Conservation (phyloP, 1,284 basidiomycete species). For the Sanguinoderma infundibulare region DNA sequence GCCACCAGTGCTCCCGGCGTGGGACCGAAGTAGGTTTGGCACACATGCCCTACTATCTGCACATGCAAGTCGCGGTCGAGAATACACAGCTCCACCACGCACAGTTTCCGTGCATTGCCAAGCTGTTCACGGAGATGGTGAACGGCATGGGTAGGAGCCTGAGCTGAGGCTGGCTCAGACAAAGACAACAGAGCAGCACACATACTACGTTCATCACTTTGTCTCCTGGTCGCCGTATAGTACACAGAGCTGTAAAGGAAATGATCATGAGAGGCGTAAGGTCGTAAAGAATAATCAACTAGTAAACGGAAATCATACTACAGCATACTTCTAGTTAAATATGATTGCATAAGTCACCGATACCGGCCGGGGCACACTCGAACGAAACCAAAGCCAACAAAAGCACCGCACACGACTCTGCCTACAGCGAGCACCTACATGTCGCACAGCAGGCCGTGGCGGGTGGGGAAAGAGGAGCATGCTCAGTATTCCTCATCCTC, state of each 20-base stretch:
- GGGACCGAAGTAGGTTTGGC: too few relatives aligned
- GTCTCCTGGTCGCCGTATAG: background rate
- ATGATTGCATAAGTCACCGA: constrained; percentile 23
- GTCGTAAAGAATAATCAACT: constrained; percentile 14
- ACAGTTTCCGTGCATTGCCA: too few relatives aligned
- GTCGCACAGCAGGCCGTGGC: background rate
- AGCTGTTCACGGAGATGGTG: too few relatives aligned
- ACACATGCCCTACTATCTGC: too few relatives aligned
- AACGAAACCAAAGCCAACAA: background rate
- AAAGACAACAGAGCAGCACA: too few relatives aligned
- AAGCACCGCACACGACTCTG: background rate
- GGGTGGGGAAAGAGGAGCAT: background rate
- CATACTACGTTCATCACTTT: too few relatives aligned
- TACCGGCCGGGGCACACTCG: background rate
- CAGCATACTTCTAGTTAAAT: constrained; percentile 16
- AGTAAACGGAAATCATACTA: constrained; percentile 11
- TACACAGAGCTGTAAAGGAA: background rate
- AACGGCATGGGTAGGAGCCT: too few relatives aligned
- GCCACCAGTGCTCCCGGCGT: too few relatives aligned
- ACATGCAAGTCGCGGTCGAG: too few relatives aligned
- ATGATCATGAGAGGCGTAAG: constrained; percentile 9
- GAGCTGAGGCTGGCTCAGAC: too few relatives aligned
- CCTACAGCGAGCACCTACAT: background rate
- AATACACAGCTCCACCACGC: too few relatives aligned
- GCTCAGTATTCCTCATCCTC: constrained; percentile 41